Evolutionary conservation across 805 yeast species (phyloP), one percentile per base, ranked within the genome.

Genomic region (Tetrapisispora fleetii): DNA sequence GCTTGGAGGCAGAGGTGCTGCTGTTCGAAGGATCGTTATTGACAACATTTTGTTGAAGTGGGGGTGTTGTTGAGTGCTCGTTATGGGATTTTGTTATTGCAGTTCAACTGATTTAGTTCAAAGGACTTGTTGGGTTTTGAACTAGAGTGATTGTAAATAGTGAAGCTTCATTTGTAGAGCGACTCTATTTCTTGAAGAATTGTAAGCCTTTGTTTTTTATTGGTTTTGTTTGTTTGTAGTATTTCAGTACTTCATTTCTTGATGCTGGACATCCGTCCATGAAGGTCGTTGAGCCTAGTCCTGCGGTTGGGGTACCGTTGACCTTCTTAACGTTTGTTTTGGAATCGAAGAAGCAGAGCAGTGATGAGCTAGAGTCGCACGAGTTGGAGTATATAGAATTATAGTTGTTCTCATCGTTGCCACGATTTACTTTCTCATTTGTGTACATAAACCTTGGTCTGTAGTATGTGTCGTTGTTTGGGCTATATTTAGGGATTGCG

Each of bases 231-330:
- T 32, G 67, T 64, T 16, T 32, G 18, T 30, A 41, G 32, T 30
- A 28, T 18, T 41, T 41, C 19, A 41, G 19, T 4, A 41, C 28
- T 19, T 41, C 44, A 32, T 41, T 41, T 14, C 44, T 22, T 47
- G 83, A 67, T 4, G 97, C 99, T 14, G 98, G 98, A 0, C 97
- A 93, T 30, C 99, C 99, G 64, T 93, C 96, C 52, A 91, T 63
- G 63, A 91, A 91, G 0, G 99, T 91, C 2, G 95, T 77, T 1
- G 91, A 78, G 3, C 99, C 99, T 40, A 93, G 74, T 1, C 99
- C 99, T 46, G 83, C 75, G 1, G 97, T 85, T 2, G 84, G 75
- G 42, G 78, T 78, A n/a, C 99, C 99, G 64, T 91, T 96, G n/a
- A 90, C 79, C 21, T 86, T 85, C 28, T 74, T 75, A 30, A 86